phyloP scores from a whole-genome alignment of 768 basidiomycete species.

The Pleurotus salmoneostramineus region DNA sequence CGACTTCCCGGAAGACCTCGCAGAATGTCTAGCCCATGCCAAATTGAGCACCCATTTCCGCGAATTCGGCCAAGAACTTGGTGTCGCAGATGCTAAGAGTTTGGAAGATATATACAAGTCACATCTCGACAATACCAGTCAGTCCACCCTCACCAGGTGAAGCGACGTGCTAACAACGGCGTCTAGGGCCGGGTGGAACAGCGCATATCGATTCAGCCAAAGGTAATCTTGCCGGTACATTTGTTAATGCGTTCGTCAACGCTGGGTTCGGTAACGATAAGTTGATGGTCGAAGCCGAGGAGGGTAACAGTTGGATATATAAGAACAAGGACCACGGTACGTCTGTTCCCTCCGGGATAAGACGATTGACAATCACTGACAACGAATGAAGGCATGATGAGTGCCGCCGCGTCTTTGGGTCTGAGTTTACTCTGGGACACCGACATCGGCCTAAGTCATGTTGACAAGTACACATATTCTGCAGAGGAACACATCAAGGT shows the following conservation, averaged over 20 bases:
- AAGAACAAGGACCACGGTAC: slow-evolving; percentile 98
- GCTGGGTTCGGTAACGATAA: slow-evolving; percentile 99
- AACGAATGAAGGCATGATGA: slow-evolving; percentile 76
- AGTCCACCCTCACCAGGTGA: slow-evolving; percentile 15
- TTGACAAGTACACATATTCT: slow-evolving; percentile 97
- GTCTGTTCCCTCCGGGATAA: slow-evolving; percentile 12
- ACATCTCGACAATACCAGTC: slow-evolving; percentile 88
- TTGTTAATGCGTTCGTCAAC: slow-evolving; percentile 98
- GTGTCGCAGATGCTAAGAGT: slow-evolving; percentile 84
- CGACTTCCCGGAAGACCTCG: slow-evolving; percentile 75
- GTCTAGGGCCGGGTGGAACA: slow-evolving; percentile 57
- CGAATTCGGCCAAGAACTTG: slow-evolving; percentile 91
- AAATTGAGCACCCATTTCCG: slow-evolving; percentile 82
- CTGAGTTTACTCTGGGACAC: slow-evolving; percentile 95
- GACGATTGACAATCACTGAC: not conserved
- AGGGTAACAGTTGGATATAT: slow-evolving; percentile 98
- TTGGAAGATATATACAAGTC: slow-evolving; percentile 97
- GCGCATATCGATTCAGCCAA: slow-evolving; percentile 89
- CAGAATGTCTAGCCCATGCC: slow-evolving; percentile 84
- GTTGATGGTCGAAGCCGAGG: slow-evolving; percentile 94
- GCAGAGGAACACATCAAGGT: slow-evolving; percentile 95
- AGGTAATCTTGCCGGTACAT: slow-evolving; percentile 92
- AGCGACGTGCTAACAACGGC: not conserved
- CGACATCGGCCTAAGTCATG: slow-evolving; percentile 87
- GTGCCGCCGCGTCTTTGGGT: slow-evolving; percentile 92